These are phyloP conservation scores for Exobasidium cylindrosporum DNA, from an alignment of 1,284 basidiomycete species.

Conservation along the genomic window DNA sequence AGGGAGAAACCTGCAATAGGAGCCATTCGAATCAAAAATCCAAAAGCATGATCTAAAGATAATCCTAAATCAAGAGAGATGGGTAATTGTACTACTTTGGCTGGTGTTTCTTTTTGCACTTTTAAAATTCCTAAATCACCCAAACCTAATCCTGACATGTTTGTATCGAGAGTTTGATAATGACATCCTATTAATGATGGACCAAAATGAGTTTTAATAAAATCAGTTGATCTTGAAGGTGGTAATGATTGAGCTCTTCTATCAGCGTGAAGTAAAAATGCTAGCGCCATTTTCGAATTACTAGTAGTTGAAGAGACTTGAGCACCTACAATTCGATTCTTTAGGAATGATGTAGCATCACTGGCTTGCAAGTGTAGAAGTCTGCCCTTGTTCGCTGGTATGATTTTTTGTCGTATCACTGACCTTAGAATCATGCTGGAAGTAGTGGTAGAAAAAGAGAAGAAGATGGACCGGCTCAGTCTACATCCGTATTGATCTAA, in stretches of 20 bases:
- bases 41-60: background rate
- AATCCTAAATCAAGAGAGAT: background rate
- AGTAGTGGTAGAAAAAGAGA: too few relatives aligned
- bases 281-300: background rate
- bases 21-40: background rate
- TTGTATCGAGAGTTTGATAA: background rate
- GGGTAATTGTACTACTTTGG: background rate
- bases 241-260: background rate
- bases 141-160: slow-evolving; percentile 21
- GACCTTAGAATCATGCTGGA: too few relatives aligned
- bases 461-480: too few relatives aligned
- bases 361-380: background rate
- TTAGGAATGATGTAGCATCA: background rate
- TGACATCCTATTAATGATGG: background rate
- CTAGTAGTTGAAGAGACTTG: background rate
- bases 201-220: background rate
- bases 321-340: background rate
- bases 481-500: too few relatives aligned
- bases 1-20: background rate
- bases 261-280: background rate
- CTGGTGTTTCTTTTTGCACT: background rate
- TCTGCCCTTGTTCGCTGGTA: too few relatives aligned
- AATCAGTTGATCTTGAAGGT: background rate
- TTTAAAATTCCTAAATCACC: slow-evolving; percentile 30
- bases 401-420: too few relatives aligned